These are phyloP conservation scores for Fraxinus americana DNA, from an alignment of 257 asterid species.

Conservation along the genomic window DNA sequence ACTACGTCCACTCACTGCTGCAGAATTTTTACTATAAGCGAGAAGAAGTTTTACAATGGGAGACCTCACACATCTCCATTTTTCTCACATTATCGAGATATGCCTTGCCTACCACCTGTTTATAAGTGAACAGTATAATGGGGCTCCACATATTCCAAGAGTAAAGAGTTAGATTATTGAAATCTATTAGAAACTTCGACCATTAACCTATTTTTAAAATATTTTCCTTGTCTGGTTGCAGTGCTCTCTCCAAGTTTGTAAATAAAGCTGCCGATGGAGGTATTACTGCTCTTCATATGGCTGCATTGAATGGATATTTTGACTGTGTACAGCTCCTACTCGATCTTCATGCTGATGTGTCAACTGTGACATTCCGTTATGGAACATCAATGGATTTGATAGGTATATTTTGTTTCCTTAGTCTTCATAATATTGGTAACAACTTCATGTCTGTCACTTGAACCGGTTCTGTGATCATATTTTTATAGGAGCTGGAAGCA, in stretches of 20 bases:
- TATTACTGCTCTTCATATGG: slow-evolving; percentile 97
- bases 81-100: not conserved
- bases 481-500: slow-evolving; percentile 90
- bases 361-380: slow-evolving; percentile 83
- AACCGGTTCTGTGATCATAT: not conserved
- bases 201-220: not conserved
- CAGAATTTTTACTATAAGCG: no score
- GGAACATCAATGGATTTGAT: slow-evolving; percentile 98
- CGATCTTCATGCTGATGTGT: slow-evolving; percentile 78
- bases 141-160: not conserved
- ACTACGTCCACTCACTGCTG: not conserved
- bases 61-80: not conserved
- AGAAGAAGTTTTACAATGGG: not conserved
- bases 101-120: not conserved
- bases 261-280: slow-evolving; percentile 99
- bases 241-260: slow-evolving; percentile 81
- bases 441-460: slow-evolving; percentile 15
- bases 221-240: slow-evolving; percentile 36
- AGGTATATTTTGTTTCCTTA: slow-evolving; percentile 46
- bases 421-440: slow-evolving; percentile 3
- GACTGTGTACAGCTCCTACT: slow-evolving; percentile 95
- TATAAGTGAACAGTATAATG: not conserved
- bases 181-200: not conserved
- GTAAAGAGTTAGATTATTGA: no score
- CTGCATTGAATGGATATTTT: slow-evolving; percentile 93